Percentiles rank a stretch among this genome's conserved stretches.
These are phyloP conservation scores for Lactarius sanguifluus DNA, from an alignment of 768 basidiomycete species.

Conservation along the genomic window DNA sequence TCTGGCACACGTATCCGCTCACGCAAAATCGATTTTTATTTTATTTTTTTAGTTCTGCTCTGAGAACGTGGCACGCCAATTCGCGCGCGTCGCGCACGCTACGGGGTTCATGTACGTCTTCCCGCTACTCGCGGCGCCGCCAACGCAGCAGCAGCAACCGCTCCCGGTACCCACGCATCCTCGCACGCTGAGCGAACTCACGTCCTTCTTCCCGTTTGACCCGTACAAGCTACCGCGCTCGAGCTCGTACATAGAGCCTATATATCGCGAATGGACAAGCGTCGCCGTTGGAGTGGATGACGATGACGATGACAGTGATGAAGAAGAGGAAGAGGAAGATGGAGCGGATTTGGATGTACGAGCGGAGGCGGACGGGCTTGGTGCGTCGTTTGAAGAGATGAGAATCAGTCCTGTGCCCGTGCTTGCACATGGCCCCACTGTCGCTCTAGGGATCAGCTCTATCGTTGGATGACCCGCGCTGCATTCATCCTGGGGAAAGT, in stretches of 20 bases:
- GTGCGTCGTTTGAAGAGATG: slow-evolving; percentile 73
- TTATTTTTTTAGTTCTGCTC: slow-evolving; percentile 71
- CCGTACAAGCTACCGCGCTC: slow-evolving; percentile 90
- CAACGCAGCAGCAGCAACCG: slow-evolving; percentile 15
- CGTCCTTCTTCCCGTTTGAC: slow-evolving; percentile 97
- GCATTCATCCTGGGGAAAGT: neutral
- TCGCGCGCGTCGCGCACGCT: slow-evolving; percentile 87
- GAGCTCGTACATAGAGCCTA: slow-evolving; percentile 67
- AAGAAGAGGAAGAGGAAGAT: slow-evolving; percentile 42
- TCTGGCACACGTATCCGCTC: neutral
- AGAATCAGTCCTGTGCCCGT: slow-evolving; percentile 66
- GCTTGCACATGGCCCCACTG: slow-evolving; percentile 13
- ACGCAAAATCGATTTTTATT: neutral
- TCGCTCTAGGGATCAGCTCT: slow-evolving; percentile 8
- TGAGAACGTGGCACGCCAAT: slow-evolving; percentile 85
- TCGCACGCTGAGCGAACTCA: slow-evolving; percentile 59
- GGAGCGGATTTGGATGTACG: neutral
- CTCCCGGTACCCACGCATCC: neutral
- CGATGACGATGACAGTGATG: slow-evolving; percentile 60
- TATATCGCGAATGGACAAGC: slow-evolving; percentile 89
- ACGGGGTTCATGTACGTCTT: slow-evolving; percentile 94
- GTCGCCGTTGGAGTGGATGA: slow-evolving; percentile 72
- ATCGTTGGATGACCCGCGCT: slow-evolving; percentile 3
- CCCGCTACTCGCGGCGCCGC: slow-evolving; percentile 77
- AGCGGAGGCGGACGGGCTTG: slow-evolving; percentile 52